Conservation (phyloP, 495 filamentous ascomycete genomes). For the Parachaetomium inaequale region DNA sequence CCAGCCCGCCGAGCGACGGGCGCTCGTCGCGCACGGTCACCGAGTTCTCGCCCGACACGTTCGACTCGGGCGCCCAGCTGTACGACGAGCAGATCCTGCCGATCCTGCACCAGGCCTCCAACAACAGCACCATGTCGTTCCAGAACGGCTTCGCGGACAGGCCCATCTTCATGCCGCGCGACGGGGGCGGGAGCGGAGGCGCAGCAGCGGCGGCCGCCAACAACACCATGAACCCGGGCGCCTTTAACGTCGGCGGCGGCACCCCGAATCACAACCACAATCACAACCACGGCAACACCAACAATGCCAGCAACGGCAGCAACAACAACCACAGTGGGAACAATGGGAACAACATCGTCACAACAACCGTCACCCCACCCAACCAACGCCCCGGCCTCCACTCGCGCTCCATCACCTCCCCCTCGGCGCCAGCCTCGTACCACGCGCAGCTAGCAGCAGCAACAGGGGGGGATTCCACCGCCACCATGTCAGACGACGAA, state of each 20-base stretch:
- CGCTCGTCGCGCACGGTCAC: conserved; percentile 62
- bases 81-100: conserved; percentile 94
- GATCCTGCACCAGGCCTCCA: conserved; percentile 69
- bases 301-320: neutral
- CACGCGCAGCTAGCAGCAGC: conserved; percentile 39
- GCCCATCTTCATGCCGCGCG: conserved; percentile 47
- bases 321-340: neutral
- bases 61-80: conserved; percentile 75
- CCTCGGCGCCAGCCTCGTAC: conserved; percentile 56
- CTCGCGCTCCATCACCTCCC: conserved; percentile 70
- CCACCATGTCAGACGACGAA: conserved; percentile 55
- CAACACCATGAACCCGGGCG: conserved; percentile 61
- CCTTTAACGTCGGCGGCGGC: conserved; percentile 44
- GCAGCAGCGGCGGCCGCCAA: conserved; percentile 18
- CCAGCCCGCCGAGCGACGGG: conserved; percentile 52
- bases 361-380: conserved; percentile 1
- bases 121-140: conserved; percentile 60
- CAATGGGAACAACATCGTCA: neutral
- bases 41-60: conserved; percentile 55
- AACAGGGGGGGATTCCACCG: no score
- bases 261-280: neutral
- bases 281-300: neutral
- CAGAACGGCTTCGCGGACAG: conserved; percentile 82
- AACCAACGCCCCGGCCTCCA: conserved; percentile 58
- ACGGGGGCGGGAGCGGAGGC: conserved; percentile 26